phyloP scores from a whole-genome alignment of 2,329 filamentous ascomycete genomes.

The Eutypa lata region DNA sequence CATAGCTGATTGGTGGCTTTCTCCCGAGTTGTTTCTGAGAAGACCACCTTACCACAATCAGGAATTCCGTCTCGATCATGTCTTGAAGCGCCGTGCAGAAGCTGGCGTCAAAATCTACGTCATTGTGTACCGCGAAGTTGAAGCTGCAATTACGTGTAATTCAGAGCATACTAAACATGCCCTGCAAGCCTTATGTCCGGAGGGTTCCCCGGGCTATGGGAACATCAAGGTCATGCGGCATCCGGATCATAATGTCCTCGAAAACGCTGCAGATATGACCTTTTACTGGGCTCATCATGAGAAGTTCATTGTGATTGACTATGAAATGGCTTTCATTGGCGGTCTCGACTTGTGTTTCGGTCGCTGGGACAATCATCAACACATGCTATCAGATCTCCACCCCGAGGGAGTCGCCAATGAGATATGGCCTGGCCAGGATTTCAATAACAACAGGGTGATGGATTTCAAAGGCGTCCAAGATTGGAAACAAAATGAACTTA shows the following conservation, averaged over 20 bases:
- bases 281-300: slow-evolving; percentile 99
- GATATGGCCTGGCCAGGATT: slow-evolving; percentile 93
- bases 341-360: slow-evolving; percentile 95
- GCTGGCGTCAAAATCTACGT: slow-evolving; percentile 93
- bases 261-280: slow-evolving; percentile 93
- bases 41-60: slow-evolving; percentile 79
- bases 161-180: slow-evolving; percentile 90
- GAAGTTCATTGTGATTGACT: slow-evolving; percentile 95
- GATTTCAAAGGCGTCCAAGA: slow-evolving; percentile 89
- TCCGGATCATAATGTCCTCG: slow-evolving; percentile 91
- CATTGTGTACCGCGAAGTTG: slow-evolving; percentile 85
- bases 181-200: slow-evolving; percentile 72
- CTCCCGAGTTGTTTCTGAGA: slow-evolving; percentile 81
- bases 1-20: slow-evolving; percentile 96
- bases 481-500: slow-evolving; percentile 91
- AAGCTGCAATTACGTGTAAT: slow-evolving; percentile 83
- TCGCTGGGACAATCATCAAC: slow-evolving; percentile 85
- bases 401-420: slow-evolving; percentile 78
- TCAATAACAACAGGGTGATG: slow-evolving; percentile 96
- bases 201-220: slow-evolving; percentile 76
- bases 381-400: slow-evolving; percentile 82
- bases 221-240: slow-evolving; percentile 90
- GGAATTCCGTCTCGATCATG: slow-evolving; percentile 81
- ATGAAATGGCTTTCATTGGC: slow-evolving; percentile 85
- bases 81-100: slow-evolving; percentile 85